These are phyloP conservation scores for Vaccinium corymbosum DNA, from an alignment of 148 eudicot species.

Conservation along the genomic window DNA sequence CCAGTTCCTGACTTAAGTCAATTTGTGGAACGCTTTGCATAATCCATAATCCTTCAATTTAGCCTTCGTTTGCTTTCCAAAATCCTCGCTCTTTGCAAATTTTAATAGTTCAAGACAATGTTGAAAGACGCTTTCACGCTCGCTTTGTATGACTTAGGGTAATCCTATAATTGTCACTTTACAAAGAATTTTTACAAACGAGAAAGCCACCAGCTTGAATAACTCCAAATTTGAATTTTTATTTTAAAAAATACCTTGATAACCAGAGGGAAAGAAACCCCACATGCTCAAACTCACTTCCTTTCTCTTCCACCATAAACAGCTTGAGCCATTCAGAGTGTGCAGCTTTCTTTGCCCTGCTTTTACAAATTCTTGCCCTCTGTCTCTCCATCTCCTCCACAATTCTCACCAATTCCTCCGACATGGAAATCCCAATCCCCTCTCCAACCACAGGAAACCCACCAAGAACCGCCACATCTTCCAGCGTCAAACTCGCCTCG, in stretches of 20 bases:
- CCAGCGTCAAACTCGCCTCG: constrained; percentile 10
- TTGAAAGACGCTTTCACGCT: too few relatives aligned
- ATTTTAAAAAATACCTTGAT: constrained; percentile 18
- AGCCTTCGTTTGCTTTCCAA: too few relatives aligned
- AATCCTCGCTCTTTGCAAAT: too few relatives aligned
- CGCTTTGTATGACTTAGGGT: too few relatives aligned
- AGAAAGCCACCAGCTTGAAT: too few relatives aligned
- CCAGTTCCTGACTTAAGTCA: too few relatives aligned
- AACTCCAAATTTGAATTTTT: too few relatives aligned
- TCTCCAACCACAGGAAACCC: constrained; percentile 24
- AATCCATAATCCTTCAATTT: too few relatives aligned
- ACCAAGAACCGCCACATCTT: constrained; percentile 19
- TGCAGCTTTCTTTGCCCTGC: constrained; percentile 9
- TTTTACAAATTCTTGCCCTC: constrained; percentile 5
- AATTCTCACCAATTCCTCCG: constrained; percentile 5
- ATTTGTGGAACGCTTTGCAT: too few relatives aligned
- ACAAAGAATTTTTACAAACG: too few relatives aligned
- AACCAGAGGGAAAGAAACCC: constrained; percentile 46
- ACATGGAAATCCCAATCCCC: not conserved
- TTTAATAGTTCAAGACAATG: too few relatives aligned
- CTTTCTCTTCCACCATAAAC: constrained; percentile 30
- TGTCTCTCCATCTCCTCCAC: constrained; percentile 21
- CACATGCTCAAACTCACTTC: constrained; percentile 30
- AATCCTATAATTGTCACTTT: too few relatives aligned
- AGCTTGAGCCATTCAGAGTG: constrained; percentile 29